phyloP scores from a whole-genome alignment of 2,329 filamentous ascomycete species.

The Dryadomyces quercus-mongolicae region DNA sequence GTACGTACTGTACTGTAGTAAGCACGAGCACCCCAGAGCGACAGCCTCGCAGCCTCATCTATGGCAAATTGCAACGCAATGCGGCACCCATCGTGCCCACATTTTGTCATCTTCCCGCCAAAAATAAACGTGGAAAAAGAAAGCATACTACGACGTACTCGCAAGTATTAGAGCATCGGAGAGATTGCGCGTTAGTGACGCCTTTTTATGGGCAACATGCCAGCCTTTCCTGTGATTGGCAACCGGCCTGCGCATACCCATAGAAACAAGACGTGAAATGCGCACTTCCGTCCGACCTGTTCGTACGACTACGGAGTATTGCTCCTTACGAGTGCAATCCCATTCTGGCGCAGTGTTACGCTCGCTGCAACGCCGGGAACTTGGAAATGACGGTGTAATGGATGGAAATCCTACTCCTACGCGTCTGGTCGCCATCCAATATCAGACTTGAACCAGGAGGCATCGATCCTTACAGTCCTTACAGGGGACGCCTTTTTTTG shows the following conservation, averaged over 20 bases:
- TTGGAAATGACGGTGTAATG: neutral
- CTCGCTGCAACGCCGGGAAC: neutral
- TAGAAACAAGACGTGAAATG: too few species aligned
- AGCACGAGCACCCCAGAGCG: neutral
- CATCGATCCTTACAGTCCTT: too few species aligned
- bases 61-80: constrained; percentile 1
- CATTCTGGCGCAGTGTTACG: neutral
- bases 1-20: neutral
- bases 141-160: neutral
- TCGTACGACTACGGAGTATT: neutral
- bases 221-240: neutral
- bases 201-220: neutral
- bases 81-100: neutral
- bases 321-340: neutral
- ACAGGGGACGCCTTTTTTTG: too few species aligned
- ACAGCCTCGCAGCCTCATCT: constrained; percentile 6
- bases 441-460: neutral
- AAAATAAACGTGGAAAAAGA: too few species aligned
- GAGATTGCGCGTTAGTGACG: neutral
- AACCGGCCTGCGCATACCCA: too few species aligned
- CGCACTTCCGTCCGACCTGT: neutral
- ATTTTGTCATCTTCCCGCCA: too few species aligned
- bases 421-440: neutral
- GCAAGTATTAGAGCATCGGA: neutral
- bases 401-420: neutral